phyloP scores from a whole-genome alignment of 2,329 filamentous ascomycete genomes.

The Lojkania enalia region DNA sequence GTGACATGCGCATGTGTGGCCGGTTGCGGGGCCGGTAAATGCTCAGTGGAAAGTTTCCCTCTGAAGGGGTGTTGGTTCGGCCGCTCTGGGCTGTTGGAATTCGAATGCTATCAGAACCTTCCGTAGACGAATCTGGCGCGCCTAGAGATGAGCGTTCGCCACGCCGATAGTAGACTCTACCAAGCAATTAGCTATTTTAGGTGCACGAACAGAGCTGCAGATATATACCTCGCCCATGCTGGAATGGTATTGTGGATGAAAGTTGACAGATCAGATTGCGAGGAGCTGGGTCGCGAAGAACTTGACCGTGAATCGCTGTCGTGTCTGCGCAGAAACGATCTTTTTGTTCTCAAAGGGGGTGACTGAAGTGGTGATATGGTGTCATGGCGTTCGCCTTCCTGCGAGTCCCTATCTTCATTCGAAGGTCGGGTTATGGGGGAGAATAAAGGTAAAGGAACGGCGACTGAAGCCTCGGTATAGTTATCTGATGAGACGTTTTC shows the following conservation, averaged over 20 bases:
- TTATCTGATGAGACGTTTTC: slow-evolving; percentile 33
- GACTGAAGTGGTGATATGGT: slow-evolving; percentile 45
- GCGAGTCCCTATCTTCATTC: slow-evolving; percentile 36
- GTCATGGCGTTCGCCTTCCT: slow-evolving; percentile 42
- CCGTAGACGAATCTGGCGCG: slow-evolving; percentile 35
- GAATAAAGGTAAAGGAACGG: slow-evolving; percentile 43
- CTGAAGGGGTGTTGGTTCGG: slow-evolving; percentile 41
- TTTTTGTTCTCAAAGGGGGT: slow-evolving; percentile 42
- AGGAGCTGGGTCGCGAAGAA: slow-evolving; percentile 41
- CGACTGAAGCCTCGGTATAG: slow-evolving; percentile 38
- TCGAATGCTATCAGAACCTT: slow-evolving; percentile 36
- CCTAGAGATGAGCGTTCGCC: slow-evolving; percentile 41
- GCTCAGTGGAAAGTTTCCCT: slow-evolving; percentile 41
- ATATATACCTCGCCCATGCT: slow-evolving; percentile 41
- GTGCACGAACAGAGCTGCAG: neutral
- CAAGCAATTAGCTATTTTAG: slow-evolving; percentile 14
- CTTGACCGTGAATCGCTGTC: slow-evolving; percentile 39
- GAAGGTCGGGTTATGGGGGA: slow-evolving; percentile 29
- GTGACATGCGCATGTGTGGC: slow-evolving; percentile 36
- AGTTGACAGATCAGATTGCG: slow-evolving; percentile 40
- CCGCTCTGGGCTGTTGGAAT: slow-evolving; percentile 41
- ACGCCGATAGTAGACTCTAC: slow-evolving; percentile 42
- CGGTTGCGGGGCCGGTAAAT: slow-evolving; percentile 46
- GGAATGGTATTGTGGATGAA: slow-evolving; percentile 43
- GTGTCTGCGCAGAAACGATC: slow-evolving; percentile 40